These are phyloP conservation scores for Fusarium torulosum DNA, from an alignment of 2,329 filamentous ascomycete species.

Conservation along the genomic window DNA sequence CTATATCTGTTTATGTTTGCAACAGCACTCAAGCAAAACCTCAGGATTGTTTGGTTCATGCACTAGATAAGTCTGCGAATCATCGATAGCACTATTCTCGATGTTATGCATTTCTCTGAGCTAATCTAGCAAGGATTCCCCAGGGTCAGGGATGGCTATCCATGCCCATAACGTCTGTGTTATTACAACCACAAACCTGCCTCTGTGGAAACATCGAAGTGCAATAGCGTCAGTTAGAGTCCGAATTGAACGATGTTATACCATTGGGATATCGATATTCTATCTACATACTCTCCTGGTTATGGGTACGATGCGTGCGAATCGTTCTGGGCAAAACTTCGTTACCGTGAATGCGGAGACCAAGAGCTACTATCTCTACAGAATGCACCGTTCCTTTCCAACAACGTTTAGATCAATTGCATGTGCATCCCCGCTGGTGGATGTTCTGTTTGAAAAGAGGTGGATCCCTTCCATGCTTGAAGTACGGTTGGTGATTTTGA, in stretches of 20 bases:
- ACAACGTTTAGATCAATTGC: neutral
- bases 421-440: neutral
- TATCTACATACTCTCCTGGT: neutral
- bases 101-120: constrained; percentile 10
- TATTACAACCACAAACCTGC: neutral
- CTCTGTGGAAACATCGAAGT: neutral
- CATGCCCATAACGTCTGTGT: constrained; percentile 1
- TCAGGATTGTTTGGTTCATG: neutral
- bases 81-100: neutral
- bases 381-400: neutral
- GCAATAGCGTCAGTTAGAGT: neutral
- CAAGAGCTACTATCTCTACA: neutral
- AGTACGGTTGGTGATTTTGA: neutral
- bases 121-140: constrained; percentile 15
- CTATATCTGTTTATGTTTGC: neutral
- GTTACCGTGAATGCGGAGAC: neutral
- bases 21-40: neutral
- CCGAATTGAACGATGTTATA: neutral
- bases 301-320: neutral
- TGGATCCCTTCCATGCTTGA: neutral
- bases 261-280: neutral
- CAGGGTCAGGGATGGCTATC: constrained; percentile 5
- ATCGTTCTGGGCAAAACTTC: neutral
- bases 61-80: neutral
- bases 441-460: neutral